Base-by-base conservation (phyloP, 2,329 filamentous ascomycete genomes). In the Sporothrix mexicana region DNA sequence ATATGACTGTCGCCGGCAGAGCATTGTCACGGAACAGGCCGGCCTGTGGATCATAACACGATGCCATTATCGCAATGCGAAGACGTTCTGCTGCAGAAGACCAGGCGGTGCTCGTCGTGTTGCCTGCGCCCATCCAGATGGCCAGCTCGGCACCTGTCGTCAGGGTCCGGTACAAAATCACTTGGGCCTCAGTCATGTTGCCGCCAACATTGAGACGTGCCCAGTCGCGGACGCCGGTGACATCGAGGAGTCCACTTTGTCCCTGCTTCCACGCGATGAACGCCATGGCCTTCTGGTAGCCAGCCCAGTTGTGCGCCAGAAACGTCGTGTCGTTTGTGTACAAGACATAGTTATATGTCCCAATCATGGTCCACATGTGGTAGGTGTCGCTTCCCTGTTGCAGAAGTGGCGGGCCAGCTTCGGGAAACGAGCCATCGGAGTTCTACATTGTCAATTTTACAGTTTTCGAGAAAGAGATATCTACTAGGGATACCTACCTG, bases 11-110 rank as follows among this genome's bases (percentile, higher is more conserved):
- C 6, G 81, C 78, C 0, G 84, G 84, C 30, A 41, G 23, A 51
- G 85, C 83, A 74, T 88, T 89, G 78, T 88, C 86, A 71, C 83
- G 82, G 80, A 89, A 87, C 74, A 87, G 82, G 36, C 85, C 84
- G n/a, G 81, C 81, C 1, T 77, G 70, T 0, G 79, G 75, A 74
- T 88, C 84, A 84, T 85, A 89, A 73, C 86, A 83, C 66, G 83
- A 80, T 12, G 77, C 77, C 61, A 86, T 83, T 36, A 87, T 87
- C 9, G 83, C 81, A 0, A 77, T 76, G 75, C 82, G 82, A 62
- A 88, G 82, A 2, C 78, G 75, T 2, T 79, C 79, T 8, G 84
- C 85, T 49, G 78, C 78, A 12, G 77, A 75, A n/a, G 79, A 80
- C 84, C 82, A 87, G 45, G 76, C 78, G 8, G 78, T 77, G 49